A percentile compares a stretch with the other conserved stretches of the same genome.
These are phyloP conservation scores for Leccinum ponderosum DNA, from an alignment of 1,284 basidiomycete species.

Conservation along the genomic window DNA sequence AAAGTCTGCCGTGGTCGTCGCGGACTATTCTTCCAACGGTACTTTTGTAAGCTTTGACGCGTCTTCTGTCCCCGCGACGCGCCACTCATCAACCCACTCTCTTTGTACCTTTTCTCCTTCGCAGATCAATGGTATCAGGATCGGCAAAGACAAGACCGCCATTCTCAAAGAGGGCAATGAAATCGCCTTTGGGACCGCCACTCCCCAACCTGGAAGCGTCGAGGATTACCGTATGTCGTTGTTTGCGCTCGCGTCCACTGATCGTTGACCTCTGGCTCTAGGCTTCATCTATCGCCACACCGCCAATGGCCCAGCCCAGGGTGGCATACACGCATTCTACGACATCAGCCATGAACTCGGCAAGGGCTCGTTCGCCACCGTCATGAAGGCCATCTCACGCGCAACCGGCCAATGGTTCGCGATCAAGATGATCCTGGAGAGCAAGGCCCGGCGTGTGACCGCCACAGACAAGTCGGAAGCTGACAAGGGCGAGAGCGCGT, in stretches of 20 bases:
- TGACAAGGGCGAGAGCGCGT: slow-evolving; percentile 35
- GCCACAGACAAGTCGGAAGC: slow-evolving; percentile 24
- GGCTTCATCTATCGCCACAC: slow-evolving; percentile 56
- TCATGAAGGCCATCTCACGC: slow-evolving; percentile 68
- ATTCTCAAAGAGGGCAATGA: slow-evolving; percentile 80
- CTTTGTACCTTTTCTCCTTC: neutral
- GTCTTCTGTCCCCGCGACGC: slow-evolving; percentile 1
- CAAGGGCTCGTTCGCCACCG: slow-evolving; percentile 79
- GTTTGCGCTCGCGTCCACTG: slow-evolving; percentile 11
- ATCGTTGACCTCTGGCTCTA: slow-evolving; percentile 16
- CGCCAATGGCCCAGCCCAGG: slow-evolving; percentile 46
- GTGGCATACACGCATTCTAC: slow-evolving; percentile 62
- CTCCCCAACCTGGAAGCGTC: slow-evolving; percentile 39
- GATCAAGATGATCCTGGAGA: slow-evolving; percentile 72
- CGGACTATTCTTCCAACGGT: slow-evolving; percentile 81
- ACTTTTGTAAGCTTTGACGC: slow-evolving; percentile 66
- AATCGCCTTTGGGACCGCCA: slow-evolving; percentile 70
- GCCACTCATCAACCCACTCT: slow-evolving; percentile 5
- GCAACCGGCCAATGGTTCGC: slow-evolving; percentile 64
- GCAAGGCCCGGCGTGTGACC: slow-evolving; percentile 41
- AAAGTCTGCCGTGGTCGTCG: slow-evolving; percentile 60
- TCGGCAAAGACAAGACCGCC: slow-evolving; percentile 56
- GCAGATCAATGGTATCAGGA: slow-evolving; percentile 71
- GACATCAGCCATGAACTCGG: slow-evolving; percentile 70
- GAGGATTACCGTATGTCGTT: slow-evolving; percentile 42